Conservation (phyloP, 2,329 filamentous ascomycete species). For the Colletotrichum kahawae region DNA sequence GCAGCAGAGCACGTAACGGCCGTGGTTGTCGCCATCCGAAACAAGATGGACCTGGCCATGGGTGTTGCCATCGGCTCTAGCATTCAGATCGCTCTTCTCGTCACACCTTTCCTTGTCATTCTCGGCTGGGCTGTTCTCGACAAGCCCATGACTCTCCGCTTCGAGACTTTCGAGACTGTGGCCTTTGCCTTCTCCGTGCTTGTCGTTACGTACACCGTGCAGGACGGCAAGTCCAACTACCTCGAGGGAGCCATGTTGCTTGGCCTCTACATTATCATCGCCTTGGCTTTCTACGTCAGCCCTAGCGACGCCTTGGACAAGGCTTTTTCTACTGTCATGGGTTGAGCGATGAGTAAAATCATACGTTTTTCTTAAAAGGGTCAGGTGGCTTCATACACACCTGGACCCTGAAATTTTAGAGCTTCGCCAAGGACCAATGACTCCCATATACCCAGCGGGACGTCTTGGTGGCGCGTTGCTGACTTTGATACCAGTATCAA, state of each 20-base stretch:
- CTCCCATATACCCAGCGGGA: neutral
- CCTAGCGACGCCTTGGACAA: constrained; percentile 54
- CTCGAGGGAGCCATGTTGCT: constrained; percentile 77
- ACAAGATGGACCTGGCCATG: constrained; percentile 78
- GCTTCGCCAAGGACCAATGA: neutral
- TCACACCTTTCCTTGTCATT: constrained; percentile 81
- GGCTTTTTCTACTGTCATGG: constrained; percentile 18
- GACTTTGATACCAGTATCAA: neutral
- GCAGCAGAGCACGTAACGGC: constrained; percentile 84
- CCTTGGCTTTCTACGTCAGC: constrained; percentile 63
- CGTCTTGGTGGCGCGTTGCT: neutral
- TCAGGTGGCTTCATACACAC: neutral
- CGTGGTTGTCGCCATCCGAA: constrained; percentile 77
- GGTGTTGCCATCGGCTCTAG: constrained; percentile 82
- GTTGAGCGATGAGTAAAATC: neutral
- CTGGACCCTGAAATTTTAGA: neutral
- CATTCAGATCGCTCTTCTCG: constrained; percentile 82
- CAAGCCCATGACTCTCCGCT: constrained; percentile 77
- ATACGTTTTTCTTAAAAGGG: neutral
- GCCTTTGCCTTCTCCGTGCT: constrained; percentile 78
- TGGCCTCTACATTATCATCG: constrained; percentile 64
- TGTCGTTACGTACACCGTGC: constrained; percentile 77
- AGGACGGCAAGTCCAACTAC: constrained; percentile 85
- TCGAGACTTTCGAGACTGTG: constrained; percentile 81
- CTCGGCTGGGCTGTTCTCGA: constrained; percentile 78